These are phyloP conservation scores for Flagelloscypha sp. DNA, from an alignment of 768 basidiomycete genomes.

Conservation along the genomic window DNA sequence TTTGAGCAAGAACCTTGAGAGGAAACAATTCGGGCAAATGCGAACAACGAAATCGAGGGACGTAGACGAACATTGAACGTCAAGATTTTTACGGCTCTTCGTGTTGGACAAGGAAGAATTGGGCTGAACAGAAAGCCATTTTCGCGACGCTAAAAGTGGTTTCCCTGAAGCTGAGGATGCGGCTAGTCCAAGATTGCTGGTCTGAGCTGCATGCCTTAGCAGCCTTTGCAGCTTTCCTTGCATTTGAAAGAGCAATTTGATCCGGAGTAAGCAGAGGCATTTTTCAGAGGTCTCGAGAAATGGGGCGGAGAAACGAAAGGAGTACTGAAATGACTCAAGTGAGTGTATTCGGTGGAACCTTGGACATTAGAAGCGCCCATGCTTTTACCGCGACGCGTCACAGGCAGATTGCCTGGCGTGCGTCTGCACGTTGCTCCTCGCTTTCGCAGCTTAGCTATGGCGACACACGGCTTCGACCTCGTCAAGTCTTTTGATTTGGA, in stretches of 20 bases:
- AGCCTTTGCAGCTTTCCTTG: slow-evolving; percentile 40
- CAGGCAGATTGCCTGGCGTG: too few species aligned
- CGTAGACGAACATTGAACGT: slow-evolving; percentile 84
- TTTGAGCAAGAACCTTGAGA: slow-evolving; percentile 65
- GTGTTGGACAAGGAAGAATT: slow-evolving; percentile 1
- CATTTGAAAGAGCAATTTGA: slow-evolving; percentile 46
- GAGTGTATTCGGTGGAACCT: too few species aligned
- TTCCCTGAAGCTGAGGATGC: slow-evolving; percentile 12
- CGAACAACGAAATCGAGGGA: slow-evolving; percentile 2
- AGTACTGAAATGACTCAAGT: too few species aligned
- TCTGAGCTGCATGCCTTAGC: slow-evolving; percentile 20
- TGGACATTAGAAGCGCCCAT: too few species aligned
- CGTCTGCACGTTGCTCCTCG: too few species aligned
- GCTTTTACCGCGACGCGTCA: too few species aligned
- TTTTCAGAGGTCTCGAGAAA: too few species aligned
- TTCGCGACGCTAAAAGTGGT: slow-evolving; percentile 19
- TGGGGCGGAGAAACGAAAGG: too few species aligned
- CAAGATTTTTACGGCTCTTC: slow-evolving; percentile 42
- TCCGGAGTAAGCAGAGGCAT: slow-evolving; percentile 46
- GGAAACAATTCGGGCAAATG: slow-evolving; percentile 5
- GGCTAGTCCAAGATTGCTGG: slow-evolving; percentile 34
- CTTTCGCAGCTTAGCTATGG: too few species aligned
- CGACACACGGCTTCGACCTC: slow-evolving; percentile 83
- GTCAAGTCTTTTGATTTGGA: slow-evolving; percentile 68
- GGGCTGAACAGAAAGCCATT: slow-evolving; percentile 27